These are phyloP conservation scores for Alternaria brassicae DNA, from an alignment of 2,329 filamentous ascomycete genomes.

Conservation along the genomic window DNA sequence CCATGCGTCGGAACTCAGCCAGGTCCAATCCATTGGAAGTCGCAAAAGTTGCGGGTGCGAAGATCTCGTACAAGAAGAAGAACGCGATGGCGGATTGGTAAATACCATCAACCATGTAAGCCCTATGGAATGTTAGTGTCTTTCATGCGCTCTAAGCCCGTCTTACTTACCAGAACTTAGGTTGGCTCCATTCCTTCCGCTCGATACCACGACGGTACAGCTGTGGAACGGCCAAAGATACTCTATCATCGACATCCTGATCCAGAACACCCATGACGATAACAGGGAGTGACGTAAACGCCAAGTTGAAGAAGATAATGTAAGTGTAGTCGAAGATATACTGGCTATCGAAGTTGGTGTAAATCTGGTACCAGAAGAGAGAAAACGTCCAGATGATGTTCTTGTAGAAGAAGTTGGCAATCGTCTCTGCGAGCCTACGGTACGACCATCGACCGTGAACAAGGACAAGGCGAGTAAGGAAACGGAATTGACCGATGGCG, in stretches of 20 bases:
- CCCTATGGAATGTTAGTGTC: conserved; percentile 43
- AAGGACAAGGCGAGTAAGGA: conserved; percentile 78
- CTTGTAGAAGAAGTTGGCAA: conserved; percentile 99
- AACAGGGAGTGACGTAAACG: conserved; percentile 93
- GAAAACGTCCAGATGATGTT: conserved; percentile 98
- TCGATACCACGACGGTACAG: conserved; percentile 96
- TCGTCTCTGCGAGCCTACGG: conserved; percentile 86
- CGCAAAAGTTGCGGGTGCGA: conserved; percentile 71
- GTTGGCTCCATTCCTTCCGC: conserved; percentile 92
- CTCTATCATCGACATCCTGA: conserved; percentile 93
- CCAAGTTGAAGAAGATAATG: conserved; percentile 94
- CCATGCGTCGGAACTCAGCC: conserved; percentile 81
- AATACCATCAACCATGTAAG: conserved; percentile 92
- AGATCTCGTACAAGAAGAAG: conserved; percentile 88
- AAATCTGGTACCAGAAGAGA: conserved; percentile 98
- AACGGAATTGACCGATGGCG: conserved; percentile 87
- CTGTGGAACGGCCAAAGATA: conserved; percentile 92
- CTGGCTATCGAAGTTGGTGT: conserved; percentile 93
- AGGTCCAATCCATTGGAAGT: conserved; percentile 77
- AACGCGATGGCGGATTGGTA: conserved; percentile 96
- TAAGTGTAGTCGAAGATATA: conserved; percentile 99
- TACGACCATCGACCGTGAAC: conserved; percentile 94
- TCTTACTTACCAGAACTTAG: conserved; percentile 85
- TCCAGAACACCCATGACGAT: conserved; percentile 96
- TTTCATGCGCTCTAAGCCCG: not conserved